Conservation (phyloP, 257 asterid genomes). For the Plantago ovata region DNA sequence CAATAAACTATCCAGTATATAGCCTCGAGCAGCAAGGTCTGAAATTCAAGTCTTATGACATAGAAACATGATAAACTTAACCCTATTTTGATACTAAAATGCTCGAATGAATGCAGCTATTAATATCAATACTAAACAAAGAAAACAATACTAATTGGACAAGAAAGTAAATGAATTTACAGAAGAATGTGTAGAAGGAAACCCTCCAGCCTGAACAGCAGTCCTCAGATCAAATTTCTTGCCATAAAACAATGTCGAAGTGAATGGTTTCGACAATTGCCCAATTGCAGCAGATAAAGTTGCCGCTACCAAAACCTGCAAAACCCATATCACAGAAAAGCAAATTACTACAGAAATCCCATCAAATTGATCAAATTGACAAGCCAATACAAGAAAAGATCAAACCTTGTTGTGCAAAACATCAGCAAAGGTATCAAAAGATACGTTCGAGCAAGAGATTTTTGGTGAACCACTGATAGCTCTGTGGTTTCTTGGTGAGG, state of each 20-base stretch:
- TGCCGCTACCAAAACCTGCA: constrained; percentile 77
- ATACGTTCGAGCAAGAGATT: constrained; percentile 23
- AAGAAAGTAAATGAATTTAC: constrained; percentile 28
- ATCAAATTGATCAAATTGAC: background rate
- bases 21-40: no score
- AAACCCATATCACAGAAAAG: background rate
- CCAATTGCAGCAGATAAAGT: constrained; percentile 73
- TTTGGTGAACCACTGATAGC: constrained; percentile 33
- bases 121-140: background rate
- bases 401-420: constrained; percentile 50
- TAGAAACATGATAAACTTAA: no score
- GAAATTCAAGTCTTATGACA: no score
- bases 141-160: background rate
- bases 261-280: constrained; percentile 70
- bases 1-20: background rate
- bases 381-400: constrained; percentile 1
- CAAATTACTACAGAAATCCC: background rate
- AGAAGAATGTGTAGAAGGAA: constrained; percentile 95
- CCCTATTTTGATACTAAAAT: no score
- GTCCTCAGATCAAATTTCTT: constrained; percentile 48
- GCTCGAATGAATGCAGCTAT: no score
- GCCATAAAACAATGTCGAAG: constrained; percentile 52
- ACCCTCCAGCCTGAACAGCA: constrained; percentile 69
- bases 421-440: constrained; percentile 30
- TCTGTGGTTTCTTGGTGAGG: constrained; percentile 7